These are phyloP conservation scores for Apium graveolens DNA, from an alignment of 129 eudicot genomes.

Conservation along the genomic window DNA sequence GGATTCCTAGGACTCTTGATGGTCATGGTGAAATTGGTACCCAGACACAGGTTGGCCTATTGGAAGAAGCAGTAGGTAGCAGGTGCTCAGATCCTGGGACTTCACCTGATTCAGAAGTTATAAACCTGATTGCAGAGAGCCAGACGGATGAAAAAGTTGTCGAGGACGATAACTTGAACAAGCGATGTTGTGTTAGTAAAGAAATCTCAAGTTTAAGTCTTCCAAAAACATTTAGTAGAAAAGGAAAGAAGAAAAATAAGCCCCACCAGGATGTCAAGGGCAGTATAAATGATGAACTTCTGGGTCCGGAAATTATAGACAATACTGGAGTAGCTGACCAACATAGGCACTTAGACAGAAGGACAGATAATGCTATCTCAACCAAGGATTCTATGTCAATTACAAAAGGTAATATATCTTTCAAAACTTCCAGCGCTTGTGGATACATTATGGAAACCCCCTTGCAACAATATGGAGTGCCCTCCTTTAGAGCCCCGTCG, in stretches of 20 bases:
- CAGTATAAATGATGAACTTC: background rate
- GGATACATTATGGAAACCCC: slow-evolving; percentile 17
- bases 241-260: slow-evolving; percentile 21
- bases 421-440: slow-evolving; percentile 26
- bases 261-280: slow-evolving; percentile 12
- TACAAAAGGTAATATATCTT: slow-evolving; percentile 16
- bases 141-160: slow-evolving; percentile 28
- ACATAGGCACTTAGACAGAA: slow-evolving; percentile 21
- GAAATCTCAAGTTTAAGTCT: slow-evolving; percentile 16
- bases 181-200: slow-evolving; percentile 24
- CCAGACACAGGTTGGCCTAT: slow-evolving; percentile 21
- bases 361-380: slow-evolving; percentile 16
- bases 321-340: slow-evolving; percentile 20
- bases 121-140: slow-evolving; percentile 49
- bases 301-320: background rate
- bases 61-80: slow-evolving; percentile 32
- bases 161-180: slow-evolving; percentile 27
- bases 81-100: slow-evolving; percentile 60
- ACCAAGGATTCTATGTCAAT: slow-evolving; percentile 22
- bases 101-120: slow-evolving; percentile 97
- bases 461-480: slow-evolving; percentile 20
- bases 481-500: slow-evolving; percentile 19
- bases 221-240: slow-evolving; percentile 15
- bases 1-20: background rate
- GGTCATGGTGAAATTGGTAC: slow-evolving; percentile 10